These are phyloP conservation scores for Aspergillus candidus DNA, from an alignment of 2,329 filamentous ascomycete species.

Conservation along the genomic window DNA sequence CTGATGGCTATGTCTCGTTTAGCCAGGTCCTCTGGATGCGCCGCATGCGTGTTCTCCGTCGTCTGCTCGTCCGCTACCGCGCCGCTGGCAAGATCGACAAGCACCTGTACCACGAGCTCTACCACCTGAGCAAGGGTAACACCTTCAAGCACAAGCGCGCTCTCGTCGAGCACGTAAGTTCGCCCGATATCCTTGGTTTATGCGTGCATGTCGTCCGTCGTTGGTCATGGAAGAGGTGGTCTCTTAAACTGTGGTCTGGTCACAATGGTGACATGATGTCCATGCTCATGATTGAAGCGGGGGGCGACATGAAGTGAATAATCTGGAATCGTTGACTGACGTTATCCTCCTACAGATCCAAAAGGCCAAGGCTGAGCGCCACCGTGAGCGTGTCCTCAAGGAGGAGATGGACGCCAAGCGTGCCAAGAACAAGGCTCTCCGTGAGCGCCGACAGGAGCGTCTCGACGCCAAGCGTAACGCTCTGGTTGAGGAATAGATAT, in stretches of 20 bases:
- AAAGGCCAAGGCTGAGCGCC: slow-evolving; percentile 99
- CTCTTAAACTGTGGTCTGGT: too few relatives aligned
- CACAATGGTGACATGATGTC: slow-evolving; percentile 10
- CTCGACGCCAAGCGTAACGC: slow-evolving; percentile 84
- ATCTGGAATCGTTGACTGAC: slow-evolving; percentile 7
- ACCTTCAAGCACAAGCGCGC: slow-evolving; percentile 99
- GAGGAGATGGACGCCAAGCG: slow-evolving; percentile 99
- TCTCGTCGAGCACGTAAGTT: slow-evolving; percentile 96
- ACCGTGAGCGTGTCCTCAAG: slow-evolving; percentile 90
- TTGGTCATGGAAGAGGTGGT: neutral
- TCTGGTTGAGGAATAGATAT: slow-evolving; percentile 54
- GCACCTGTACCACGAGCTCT: slow-evolving; percentile 99
- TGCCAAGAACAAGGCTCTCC: slow-evolving; percentile 99
- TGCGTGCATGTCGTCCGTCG: neutral
- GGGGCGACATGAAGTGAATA: neutral
- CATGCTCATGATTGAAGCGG: neutral
- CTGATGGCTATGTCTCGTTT: slow-evolving; percentile 30
- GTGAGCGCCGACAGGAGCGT: slow-evolving; percentile 96
- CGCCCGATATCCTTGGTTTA: slow-evolving; percentile 4
- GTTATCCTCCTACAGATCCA: slow-evolving; percentile 65
- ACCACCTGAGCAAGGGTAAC: slow-evolving; percentile 99
- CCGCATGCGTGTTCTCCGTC: slow-evolving; percentile 97
- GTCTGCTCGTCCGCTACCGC: slow-evolving; percentile 99
- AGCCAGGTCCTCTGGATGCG: slow-evolving; percentile 99
- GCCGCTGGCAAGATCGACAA: slow-evolving; percentile 99